A percentile compares a stretch with the other conserved stretches of the same genome.
These are phyloP conservation scores for Saussurea involucrata DNA, from an alignment of 129 eudicot genomes.

Conservation along the genomic window DNA sequence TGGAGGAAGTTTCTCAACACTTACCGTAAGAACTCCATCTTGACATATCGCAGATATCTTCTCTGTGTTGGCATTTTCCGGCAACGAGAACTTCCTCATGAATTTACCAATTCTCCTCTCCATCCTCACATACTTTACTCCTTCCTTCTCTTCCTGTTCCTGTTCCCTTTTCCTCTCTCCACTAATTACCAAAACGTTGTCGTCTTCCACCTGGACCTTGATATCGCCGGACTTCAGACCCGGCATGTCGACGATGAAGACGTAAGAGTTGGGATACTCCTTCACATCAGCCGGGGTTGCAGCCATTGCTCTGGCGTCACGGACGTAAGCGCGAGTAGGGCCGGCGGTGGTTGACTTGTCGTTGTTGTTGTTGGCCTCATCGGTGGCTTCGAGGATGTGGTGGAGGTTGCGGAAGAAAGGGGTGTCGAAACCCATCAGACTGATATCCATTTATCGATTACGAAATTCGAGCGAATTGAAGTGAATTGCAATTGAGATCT, in stretches of 20 bases:
- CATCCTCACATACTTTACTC: constrained; percentile 22
- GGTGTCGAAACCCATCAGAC: too few relatives aligned
- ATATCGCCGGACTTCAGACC: too few relatives aligned
- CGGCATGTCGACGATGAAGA: too few relatives aligned
- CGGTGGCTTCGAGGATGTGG: constrained; percentile 22
- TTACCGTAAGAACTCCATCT: constrained; percentile 19
- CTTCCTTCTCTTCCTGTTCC: constrained; percentile 12
- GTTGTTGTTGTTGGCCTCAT: not conserved
- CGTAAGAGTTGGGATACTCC: too few relatives aligned
- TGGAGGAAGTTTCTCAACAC: constrained; percentile 21
- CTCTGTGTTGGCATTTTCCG: constrained; percentile 18
- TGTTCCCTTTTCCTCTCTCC: constrained; percentile 35
- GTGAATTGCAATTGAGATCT: too few relatives aligned
- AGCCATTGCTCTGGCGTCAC: too few relatives aligned
- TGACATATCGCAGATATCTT: constrained; percentile 4
- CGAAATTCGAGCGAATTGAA: too few relatives aligned
- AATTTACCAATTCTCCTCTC: constrained; percentile 18
- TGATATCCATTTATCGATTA: too few relatives aligned
- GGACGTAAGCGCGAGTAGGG: constrained; percentile 26
- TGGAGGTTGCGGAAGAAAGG: constrained; percentile 13
- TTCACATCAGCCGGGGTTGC: too few relatives aligned
- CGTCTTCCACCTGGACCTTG: constrained; percentile 30
- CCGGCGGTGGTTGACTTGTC: not conserved
- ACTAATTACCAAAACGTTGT: constrained; percentile 22
- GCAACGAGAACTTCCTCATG: constrained; percentile 10